A percentile compares a stretch with the other conserved stretches of the same genome.
These are phyloP conservation scores for Begonia peltatifolia DNA, from an alignment of 306 rosid species.

Conservation along the genomic window DNA sequence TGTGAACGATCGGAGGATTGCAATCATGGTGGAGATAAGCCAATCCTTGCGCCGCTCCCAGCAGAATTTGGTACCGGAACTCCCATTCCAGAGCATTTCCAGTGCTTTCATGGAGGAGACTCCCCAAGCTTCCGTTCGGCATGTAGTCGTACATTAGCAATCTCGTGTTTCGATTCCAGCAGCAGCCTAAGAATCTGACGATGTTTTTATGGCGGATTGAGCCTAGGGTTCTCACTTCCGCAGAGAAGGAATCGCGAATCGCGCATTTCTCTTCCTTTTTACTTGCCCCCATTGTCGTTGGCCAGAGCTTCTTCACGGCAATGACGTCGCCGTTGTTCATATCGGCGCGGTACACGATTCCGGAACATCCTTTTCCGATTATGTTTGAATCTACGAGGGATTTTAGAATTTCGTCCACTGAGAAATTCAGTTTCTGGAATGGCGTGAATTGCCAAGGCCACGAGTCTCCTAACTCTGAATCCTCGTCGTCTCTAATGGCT, in stretches of 20 bases:
- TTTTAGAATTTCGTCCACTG: conserved; percentile 51
- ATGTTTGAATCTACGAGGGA: conserved; percentile 64
- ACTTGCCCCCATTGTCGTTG: conserved; percentile 28
- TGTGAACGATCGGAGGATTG: conserved; percentile 83
- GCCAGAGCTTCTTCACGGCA: conserved; percentile 91
- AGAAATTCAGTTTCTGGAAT: conserved; percentile 72
- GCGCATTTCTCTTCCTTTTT: conserved; percentile 31
- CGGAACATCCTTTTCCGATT: conserved; percentile 83
- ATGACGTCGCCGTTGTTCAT: conserved; percentile 53
- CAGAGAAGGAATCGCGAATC: conserved; percentile 70
- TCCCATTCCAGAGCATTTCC: conserved; percentile 74
- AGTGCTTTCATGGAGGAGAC: conserved; percentile 52
- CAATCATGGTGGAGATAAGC: conserved; percentile 89
- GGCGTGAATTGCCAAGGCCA: conserved; percentile 83
- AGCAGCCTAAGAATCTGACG: conserved; percentile 78
- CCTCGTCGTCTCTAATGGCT: conserved; percentile 35
- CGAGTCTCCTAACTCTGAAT: conserved; percentile 57
- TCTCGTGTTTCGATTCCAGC: conserved; percentile 58
- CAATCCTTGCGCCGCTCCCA: conserved; percentile 84
- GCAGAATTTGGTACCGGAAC: conserved; percentile 44
- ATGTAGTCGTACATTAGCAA: conserved; percentile 79
- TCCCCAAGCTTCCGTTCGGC: conserved; percentile 85
- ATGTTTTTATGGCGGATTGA: conserved; percentile 86
- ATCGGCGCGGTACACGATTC: conserved; percentile 63
- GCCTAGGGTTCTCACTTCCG: conserved; percentile 79